Conservation (phyloP, 1,284 basidiomycete species). For the Apiotrichum gamsii region DNA sequence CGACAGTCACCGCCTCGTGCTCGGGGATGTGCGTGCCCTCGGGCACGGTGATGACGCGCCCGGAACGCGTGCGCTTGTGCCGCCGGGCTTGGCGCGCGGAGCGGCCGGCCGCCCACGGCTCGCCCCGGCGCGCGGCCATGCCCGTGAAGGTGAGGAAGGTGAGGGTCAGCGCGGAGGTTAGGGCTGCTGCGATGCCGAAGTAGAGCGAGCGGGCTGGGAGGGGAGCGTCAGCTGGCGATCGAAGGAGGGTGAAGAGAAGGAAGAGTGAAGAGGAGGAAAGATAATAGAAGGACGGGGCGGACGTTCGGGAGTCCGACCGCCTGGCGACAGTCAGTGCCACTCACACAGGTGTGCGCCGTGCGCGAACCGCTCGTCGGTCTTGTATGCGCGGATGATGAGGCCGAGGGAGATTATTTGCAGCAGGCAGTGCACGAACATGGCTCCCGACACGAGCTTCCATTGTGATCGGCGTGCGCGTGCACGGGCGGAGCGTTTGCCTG, state of each 20-base stretch:
- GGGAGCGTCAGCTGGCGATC: not conserved
- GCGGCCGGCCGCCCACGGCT: constrained; percentile 46
- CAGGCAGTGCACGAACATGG: constrained; percentile 42
- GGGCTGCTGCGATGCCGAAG: constrained; percentile 40
- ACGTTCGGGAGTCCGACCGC: too few relatives aligned
- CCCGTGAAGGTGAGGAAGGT: constrained; percentile 43
- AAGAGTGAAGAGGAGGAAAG: too few relatives aligned
- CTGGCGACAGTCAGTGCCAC: too few relatives aligned
- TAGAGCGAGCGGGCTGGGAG: constrained; percentile 39
- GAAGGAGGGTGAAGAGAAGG: too few relatives aligned
- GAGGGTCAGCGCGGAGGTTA: constrained; percentile 34
- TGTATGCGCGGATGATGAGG: constrained; percentile 42
- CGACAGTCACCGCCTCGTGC: constrained; percentile 37
- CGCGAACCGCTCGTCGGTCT: constrained; percentile 41
- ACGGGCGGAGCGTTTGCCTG: constrained; percentile 39
- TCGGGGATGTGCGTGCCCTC: constrained; percentile 36
- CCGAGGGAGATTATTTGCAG: constrained; percentile 39
- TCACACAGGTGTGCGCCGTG: constrained; percentile 37
- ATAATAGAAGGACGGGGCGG: too few relatives aligned
- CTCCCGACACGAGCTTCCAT: constrained; percentile 46
- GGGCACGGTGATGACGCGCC: constrained; percentile 40
- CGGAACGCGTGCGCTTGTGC: constrained; percentile 43
- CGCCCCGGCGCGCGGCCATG: constrained; percentile 43
- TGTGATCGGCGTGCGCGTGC: constrained; percentile 42
- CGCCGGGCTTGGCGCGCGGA: constrained; percentile 35